Conservation (phyloP, 2,329 filamentous ascomycete genomes). For the Trichoderma harzianum region DNA sequence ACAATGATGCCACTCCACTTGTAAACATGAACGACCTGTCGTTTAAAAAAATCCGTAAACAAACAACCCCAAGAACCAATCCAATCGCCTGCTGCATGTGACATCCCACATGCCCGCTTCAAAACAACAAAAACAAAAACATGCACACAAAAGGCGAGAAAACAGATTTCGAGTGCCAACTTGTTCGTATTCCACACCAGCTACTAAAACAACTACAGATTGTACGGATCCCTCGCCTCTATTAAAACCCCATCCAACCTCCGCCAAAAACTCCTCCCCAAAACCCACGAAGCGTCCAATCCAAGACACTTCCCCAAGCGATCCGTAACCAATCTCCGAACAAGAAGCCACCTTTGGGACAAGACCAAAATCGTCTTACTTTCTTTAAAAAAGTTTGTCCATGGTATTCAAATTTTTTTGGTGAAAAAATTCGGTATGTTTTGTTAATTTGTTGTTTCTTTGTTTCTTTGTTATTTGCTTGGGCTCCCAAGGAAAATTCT, state of each 20-base stretch:
- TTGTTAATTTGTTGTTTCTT: neutral
- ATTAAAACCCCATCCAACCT: neutral
- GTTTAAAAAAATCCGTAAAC: neutral
- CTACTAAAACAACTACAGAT: constrained; percentile 5
- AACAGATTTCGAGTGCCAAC: neutral
- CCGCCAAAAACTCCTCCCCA: neutral
- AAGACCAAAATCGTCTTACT: neutral
- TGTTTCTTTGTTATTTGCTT: neutral
- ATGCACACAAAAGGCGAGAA: neutral
- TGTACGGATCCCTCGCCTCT: neutral
- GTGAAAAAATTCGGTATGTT: neutral
- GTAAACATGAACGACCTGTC: neutral
- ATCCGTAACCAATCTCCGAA: neutral
- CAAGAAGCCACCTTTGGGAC: constrained; percentile 3
- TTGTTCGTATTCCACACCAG: constrained; percentile 15
- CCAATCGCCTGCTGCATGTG: neutral
- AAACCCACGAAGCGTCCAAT: neutral
- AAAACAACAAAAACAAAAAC: neutral
- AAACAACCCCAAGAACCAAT: neutral
- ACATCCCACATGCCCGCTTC: neutral
- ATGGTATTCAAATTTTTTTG: neutral
- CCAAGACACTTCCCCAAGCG: neutral
- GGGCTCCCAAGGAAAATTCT: neutral
- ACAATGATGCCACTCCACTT: neutral
- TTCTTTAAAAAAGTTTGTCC: neutral